phyloP scores from a whole-genome alignment of 2,329 filamentous ascomycete species.

The Sporothrix brasiliensis region DNA sequence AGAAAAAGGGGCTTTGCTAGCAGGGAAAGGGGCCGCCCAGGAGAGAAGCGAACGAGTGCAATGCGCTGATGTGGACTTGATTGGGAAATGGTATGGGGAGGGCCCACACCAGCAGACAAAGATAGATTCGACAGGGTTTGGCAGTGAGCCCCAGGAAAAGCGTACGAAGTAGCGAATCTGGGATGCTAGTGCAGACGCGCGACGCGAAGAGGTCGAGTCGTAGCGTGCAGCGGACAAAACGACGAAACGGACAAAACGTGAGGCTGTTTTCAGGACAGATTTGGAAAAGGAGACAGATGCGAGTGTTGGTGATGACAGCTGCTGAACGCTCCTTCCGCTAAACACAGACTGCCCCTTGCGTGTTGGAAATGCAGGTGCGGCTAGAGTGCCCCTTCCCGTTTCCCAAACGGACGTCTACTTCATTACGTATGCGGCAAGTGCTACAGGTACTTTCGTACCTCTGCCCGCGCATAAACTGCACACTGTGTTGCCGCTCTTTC shows the following conservation, averaged over 20 bases:
- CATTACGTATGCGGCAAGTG: neutral
- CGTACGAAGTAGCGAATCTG: neutral
- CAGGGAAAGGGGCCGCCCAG: conserved; percentile 23
- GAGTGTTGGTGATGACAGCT: neutral
- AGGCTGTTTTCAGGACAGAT: neutral
- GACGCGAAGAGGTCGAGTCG: conserved; percentile 21
- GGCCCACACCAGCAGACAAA: conserved; percentile 29
- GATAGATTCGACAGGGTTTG: conserved; percentile 20
- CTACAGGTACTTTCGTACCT: neutral
- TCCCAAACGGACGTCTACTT: too few species aligned
- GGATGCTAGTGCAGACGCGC: conserved; percentile 23
- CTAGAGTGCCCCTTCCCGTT: neutral
- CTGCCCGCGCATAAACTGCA: conserved; percentile 3
- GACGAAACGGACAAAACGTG: neutral
- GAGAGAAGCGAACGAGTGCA: neutral
- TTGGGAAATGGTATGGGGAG: conserved; percentile 17
- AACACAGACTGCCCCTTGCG: neutral
- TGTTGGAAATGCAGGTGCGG: conserved; percentile 21
- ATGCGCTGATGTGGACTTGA: conserved; percentile 32
- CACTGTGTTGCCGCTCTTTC: conserved; percentile 23
- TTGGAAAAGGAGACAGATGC: neutral
- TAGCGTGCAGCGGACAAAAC: conserved; percentile 8
- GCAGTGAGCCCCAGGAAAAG: neutral
- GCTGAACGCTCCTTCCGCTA: conserved; percentile 7
- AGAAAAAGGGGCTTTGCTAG: conserved; percentile 28